Percentiles rank a stretch among this genome's conserved stretches.
phyloP scores from a whole-genome alignment of 2,329 filamentous ascomycete species.

The Gremmenia infestans region DNA sequence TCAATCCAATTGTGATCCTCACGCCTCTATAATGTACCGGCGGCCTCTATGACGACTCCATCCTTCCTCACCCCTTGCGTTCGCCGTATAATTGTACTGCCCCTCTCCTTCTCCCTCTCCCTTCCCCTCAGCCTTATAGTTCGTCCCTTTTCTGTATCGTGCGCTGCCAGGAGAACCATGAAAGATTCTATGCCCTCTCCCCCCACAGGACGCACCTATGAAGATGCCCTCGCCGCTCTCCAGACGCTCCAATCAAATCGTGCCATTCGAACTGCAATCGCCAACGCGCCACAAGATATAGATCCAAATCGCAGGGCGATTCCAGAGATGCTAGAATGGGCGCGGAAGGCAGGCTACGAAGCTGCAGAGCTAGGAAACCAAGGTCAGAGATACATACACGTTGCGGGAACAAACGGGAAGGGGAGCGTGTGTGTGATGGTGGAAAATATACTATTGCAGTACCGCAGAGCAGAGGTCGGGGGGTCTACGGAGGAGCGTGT shows the following conservation, averaged over 20 bases:
- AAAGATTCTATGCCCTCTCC: background rate
- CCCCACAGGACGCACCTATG: conserved; percentile 12
- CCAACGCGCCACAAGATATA: conserved; percentile 12
- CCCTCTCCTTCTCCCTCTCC: background rate
- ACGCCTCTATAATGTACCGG: background rate
- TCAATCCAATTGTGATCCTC: too few species aligned
- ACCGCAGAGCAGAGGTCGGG: conserved; percentile 31
- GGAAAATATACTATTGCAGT: conserved; percentile 55
- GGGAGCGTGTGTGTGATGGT: conserved; percentile 67
- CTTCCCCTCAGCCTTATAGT: too few species aligned
- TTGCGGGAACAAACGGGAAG: conserved; percentile 88
- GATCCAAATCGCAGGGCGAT: conserved; percentile 24
- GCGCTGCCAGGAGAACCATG: background rate
- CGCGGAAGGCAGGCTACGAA: conserved; percentile 26
- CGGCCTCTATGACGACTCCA: conserved; percentile 3
- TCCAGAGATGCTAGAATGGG: conserved; percentile 32
- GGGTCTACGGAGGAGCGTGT: conserved; percentile 9
- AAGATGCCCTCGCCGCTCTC: conserved; percentile 21
- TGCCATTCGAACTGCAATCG: conserved; percentile 18
- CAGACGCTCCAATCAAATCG: conserved; percentile 27
- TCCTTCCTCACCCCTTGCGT: conserved; percentile 1
- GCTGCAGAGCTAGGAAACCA: conserved; percentile 17
- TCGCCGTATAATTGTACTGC: conserved; percentile 2
- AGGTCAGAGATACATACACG: conserved; percentile 56
- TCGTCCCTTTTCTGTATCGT: conserved; percentile 2